Base-by-base conservation (phyloP, 2,329 filamentous ascomycete genomes). In the Colletotrichum sp. region DNA sequence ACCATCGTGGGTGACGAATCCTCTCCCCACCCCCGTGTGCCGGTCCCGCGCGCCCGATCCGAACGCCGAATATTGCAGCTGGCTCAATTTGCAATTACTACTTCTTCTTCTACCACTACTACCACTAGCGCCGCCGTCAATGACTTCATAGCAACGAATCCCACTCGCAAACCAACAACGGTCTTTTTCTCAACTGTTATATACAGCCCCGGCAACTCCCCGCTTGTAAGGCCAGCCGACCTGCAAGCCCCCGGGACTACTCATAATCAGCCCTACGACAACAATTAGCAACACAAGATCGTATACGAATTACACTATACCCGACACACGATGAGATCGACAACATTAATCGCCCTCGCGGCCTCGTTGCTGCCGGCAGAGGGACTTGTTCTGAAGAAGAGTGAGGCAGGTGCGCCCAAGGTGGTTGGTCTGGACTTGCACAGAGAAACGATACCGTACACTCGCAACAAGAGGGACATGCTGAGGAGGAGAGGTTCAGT, bases 391-490 rank as follows among this genome's bases (percentile, higher is more conserved):
- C 75, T 86, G 28, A 79, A 77, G 15, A 81, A 82, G 71, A 81
- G 80, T 43, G 76, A 82, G 30, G 78, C 84, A 75, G 83, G 78
- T 21, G 76, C 58, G 21, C 78, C 43, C 85, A 87, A 84, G 55
- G 88, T 91, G 7, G 81, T 92, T 66, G 82, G 82, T 66, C 79
- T 92, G 73, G 79, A 86, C 55, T 86, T 88, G 6, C 83, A 89
- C 75, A 85, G 87, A 74, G 83, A 79, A 55, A 77, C 79, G 9
- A 61, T 75, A 63, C 75, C 72, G n/a, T 77, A 74, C 38, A 77
- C 64, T 30, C 72, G 48, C 68, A 77, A 67, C 68, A 75, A 55
- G 57, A 74, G 48, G 36, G 75, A 77, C 12, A 72, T 75, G 68
- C 73, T 82, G 48, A 81, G 84, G 69, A 88, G 89, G 77, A 85